Percentiles rank a stretch among this genome's conserved stretches.
These are phyloP conservation scores for Diaporthe longicolla DNA, from an alignment of 2,329 filamentous ascomycete species.

Conservation along the genomic window DNA sequence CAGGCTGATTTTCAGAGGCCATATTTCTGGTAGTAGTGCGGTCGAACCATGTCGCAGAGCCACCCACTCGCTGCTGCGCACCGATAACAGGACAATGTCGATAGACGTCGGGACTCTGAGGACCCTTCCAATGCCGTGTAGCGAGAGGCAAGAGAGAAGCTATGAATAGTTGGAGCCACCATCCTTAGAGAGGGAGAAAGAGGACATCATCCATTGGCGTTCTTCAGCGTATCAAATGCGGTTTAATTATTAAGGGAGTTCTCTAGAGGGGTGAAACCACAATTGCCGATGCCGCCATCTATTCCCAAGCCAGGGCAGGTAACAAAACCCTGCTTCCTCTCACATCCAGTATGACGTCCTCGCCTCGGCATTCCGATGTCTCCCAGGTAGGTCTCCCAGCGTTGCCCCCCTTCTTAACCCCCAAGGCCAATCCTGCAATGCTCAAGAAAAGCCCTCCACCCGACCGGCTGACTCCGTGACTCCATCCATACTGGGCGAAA, in stretches of 20 bases:
- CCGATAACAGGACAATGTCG: background rate
- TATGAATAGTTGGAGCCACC: background rate
- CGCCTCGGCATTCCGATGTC: background rate
- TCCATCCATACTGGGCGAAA: background rate
- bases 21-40: background rate
- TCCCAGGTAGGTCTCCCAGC: background rate
- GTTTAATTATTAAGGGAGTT: background rate
- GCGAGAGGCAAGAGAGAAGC: background rate
- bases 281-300: background rate
- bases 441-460: background rate
- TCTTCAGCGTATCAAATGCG: background rate
- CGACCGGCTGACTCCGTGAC: constrained; percentile 3
- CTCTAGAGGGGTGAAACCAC: background rate
- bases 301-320: background rate
- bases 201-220: background rate
- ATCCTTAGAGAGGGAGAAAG: background rate
- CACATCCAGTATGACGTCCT: background rate
- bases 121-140: background rate
- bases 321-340: background rate
- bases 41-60: background rate
- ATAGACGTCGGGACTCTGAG: background rate
- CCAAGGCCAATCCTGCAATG: background rate
- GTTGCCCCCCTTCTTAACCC: background rate
- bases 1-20: background rate
- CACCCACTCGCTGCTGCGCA: background rate